phyloP scores from a whole-genome alignment of 441 rosid species.

The Aquilaria agallochum region DNA sequence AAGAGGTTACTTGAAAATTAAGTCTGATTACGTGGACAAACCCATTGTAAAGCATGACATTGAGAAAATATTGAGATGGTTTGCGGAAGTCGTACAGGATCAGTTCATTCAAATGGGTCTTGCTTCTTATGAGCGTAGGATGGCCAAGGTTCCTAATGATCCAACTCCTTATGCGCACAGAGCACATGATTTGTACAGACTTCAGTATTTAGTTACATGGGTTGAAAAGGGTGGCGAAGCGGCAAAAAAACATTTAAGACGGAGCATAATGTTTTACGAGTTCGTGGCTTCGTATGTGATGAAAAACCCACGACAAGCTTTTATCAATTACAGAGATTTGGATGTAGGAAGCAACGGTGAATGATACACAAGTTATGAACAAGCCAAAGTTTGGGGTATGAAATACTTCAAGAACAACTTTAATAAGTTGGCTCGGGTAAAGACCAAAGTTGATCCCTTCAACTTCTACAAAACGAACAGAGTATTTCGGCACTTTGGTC shows the following conservation, averaged over 20 bases:
- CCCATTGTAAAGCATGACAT: constrained; percentile 34
- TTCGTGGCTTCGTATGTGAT: no score
- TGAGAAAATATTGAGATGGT: constrained; percentile 22
- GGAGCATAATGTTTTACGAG: constrained; percentile 11
- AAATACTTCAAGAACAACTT: not conserved
- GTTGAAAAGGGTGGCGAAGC: constrained; percentile 23
- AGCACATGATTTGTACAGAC: constrained; percentile 28
- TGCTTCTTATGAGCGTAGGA: constrained; percentile 40
- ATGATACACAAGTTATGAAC: no score
- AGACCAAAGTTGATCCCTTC: constrained; percentile 3
- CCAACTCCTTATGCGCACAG: constrained; percentile 38
- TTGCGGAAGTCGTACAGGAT: constrained; percentile 18
- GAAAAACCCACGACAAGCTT: no score
- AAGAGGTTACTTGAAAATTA: constrained; percentile 18
- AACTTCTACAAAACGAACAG: constrained; percentile 11
- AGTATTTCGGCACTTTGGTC: not conserved
- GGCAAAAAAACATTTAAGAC: constrained; percentile 16
- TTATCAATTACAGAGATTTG: no score
- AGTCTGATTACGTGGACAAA: constrained; percentile 38
- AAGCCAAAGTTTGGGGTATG: no score
- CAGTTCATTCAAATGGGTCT: constrained; percentile 20
- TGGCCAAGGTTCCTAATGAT: constrained; percentile 21
- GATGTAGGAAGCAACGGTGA: no score
- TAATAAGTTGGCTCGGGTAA: constrained; percentile 4
- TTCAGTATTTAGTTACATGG: constrained; percentile 34